phyloP scores from a whole-genome alignment of 1,284 basidiomycete species.

The Albatrellus sp. region DNA sequence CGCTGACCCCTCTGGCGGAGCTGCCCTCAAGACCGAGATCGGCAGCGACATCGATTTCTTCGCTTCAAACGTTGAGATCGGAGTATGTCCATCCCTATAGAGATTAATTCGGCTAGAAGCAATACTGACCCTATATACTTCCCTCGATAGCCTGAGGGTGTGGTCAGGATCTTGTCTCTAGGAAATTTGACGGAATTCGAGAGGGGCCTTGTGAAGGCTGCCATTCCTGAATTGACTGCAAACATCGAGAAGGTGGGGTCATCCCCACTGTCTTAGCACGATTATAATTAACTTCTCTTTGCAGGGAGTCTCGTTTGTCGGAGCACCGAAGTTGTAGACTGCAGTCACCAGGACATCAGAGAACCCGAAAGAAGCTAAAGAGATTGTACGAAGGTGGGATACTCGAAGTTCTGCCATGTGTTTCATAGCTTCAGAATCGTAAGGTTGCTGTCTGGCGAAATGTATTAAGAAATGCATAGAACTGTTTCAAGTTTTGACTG shows the following conservation, averaged over 20 bases:
- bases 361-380: too few species aligned
- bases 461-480: too few species aligned
- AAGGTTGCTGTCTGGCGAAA: too few species aligned
- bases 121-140: slow-evolving; percentile 4
- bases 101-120: neutral
- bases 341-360: too few species aligned
- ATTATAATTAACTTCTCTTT: too few species aligned
- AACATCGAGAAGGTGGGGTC: slow-evolving; percentile 67
- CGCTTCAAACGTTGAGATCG: slow-evolving; percentile 75
- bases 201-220: slow-evolving; percentile 63
- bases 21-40: slow-evolving; percentile 47
- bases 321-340: slow-evolving; percentile 14
- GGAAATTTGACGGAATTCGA: slow-evolving; percentile 68
- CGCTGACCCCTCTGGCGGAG: slow-evolving; percentile 65
- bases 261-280: neutral
- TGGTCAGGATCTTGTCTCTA: slow-evolving; percentile 68
- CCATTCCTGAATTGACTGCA: slow-evolving; percentile 66
- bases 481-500: too few species aligned
- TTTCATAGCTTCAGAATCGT: too few species aligned
- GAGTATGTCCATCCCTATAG: slow-evolving; percentile 35
- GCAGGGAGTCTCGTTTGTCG: slow-evolving; percentile 26
- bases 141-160: slow-evolving; percentile 52
- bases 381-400: too few species aligned
- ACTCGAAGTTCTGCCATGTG: too few species aligned
- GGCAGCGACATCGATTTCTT: slow-evolving; percentile 70